Percentiles rank a stretch among this genome's conserved stretches.
Conservation (phyloP, 805 yeast species). For the Nakazawaea pomicola region DNA sequence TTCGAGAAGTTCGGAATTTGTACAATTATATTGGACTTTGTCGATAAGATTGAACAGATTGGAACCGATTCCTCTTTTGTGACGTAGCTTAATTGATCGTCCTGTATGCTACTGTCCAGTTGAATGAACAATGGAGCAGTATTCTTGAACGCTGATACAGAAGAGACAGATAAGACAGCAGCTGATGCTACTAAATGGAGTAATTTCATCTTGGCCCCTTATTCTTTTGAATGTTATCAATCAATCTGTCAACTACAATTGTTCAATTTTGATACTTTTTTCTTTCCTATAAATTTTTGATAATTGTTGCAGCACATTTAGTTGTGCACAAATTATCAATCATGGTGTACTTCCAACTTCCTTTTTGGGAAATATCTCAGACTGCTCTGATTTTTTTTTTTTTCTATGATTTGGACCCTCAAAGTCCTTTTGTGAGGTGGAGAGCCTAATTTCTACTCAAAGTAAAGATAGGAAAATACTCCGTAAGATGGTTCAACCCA, state of each 20-base stretch:
- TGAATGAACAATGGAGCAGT: slow-evolving; percentile 26
- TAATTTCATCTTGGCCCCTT: background rate
- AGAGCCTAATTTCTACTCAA: too few species aligned
- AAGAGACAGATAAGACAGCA: background rate
- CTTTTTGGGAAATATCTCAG: too few species aligned
- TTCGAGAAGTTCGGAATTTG: slow-evolving; percentile 15
- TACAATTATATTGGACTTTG: slow-evolving; percentile 7
- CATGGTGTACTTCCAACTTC: too few species aligned
- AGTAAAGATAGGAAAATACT: too few species aligned
- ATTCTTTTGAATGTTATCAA: background rate
- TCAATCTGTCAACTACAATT: background rate
- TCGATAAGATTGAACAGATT: slow-evolving; percentile 8
- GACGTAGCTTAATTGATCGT: slow-evolving; percentile 16
- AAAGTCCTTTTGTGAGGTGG: too few species aligned
- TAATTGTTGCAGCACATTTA: too few species aligned
- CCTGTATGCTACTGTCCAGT: slow-evolving; percentile 8
- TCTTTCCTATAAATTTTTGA: background rate
- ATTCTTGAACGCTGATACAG: slow-evolving; percentile 22
- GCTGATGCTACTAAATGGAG: background rate
- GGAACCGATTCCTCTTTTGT: slow-evolving; percentile 12
- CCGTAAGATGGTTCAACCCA: too few species aligned
- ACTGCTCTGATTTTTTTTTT: too few species aligned
- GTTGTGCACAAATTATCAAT: too few species aligned
- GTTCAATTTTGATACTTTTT: background rate
- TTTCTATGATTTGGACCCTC: too few species aligned